Conservation (phyloP, 2,329 filamentous ascomycete genomes). For the Trichoderma atroviride region DNA sequence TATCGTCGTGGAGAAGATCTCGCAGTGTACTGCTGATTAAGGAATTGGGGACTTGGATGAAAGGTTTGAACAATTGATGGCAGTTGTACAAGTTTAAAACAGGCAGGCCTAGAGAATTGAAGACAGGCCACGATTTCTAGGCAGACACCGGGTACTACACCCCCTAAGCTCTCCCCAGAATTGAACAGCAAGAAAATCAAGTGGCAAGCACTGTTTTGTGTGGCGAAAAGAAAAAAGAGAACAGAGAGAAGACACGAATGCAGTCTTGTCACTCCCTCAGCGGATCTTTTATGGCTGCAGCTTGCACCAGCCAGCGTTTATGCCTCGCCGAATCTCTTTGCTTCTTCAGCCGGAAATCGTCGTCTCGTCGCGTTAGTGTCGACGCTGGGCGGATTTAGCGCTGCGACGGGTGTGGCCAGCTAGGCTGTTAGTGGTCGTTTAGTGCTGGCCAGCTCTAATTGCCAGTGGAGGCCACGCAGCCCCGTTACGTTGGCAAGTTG, state of each 20-base stretch:
- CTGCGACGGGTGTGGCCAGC: neutral
- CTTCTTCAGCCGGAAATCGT: neutral
- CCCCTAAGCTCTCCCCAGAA: neutral
- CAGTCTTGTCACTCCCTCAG: neutral
- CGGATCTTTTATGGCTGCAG: neutral
- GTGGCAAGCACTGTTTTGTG: neutral
- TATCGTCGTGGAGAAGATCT: neutral
- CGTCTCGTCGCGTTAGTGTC: neutral
- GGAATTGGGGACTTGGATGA: neutral
- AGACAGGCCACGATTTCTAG: neutral
- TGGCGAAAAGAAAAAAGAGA: neutral
- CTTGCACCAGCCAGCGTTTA: neutral
- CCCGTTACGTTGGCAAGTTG: conserved; percentile 12
- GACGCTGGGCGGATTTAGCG: neutral
- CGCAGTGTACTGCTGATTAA: neutral
- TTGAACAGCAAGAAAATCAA: neutral
- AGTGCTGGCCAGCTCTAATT: neutral
- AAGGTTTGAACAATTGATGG: neutral
- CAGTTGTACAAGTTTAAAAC: neutral
- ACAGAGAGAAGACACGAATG: neutral
- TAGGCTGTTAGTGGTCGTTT: neutral
- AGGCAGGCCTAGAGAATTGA: neutral
- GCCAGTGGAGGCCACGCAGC: conserved; percentile 6
- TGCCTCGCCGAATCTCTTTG: neutral
- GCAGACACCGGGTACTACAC: conserved; percentile 17